Base-by-base conservation (phyloP, 441 rosid genomes). In the Eruca vesicaria region DNA sequence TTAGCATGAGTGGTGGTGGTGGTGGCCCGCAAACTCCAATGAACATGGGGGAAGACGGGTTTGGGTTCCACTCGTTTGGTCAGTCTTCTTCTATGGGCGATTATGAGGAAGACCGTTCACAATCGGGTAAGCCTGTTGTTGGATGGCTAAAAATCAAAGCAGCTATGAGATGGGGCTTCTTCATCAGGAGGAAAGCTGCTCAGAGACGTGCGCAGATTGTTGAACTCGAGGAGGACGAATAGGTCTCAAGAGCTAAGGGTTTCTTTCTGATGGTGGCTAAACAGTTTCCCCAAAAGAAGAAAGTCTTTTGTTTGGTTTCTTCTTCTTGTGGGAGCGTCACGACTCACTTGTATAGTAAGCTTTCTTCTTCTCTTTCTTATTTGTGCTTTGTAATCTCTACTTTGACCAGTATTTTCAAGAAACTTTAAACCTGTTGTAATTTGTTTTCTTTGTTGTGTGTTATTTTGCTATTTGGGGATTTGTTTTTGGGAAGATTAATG, bases 131-230 rank as follows among this genome's bases (percentile, higher is more conserved):
- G 79, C 94, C 96, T 58, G 97, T 96, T 66, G 84, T 89, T 3
- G 96, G 99, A 45, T 96, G 99, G 98, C 88, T 96, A 57, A 96
- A 96, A 86, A 92, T 96, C 69, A 96, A 96, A 81, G 97, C 99
- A 28, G 98, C 97, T 4, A 87, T 96, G 66, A 83, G 99, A 74
- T 93, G 98, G 97, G 98, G 99, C 4, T 84, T 93, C 77, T 93
- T 96, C 74, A 73, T 90, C 56, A 78, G 97, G 83, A 90, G 91
- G 81, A 91, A 82, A 71, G 97, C 97, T 5, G 97, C 99, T 2
- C 97, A 93, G 85, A 84, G 89, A 78, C 85, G 94, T n/a, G 99
- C 98, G 3, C 96, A 85, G 74, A 84, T 96, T 67, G 86, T 88
- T 9, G 89, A 91, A 83, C 78, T 90, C 45, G 97, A 93, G 15